These are phyloP conservation scores for Papiliotrema terrestris DNA, from an alignment of 1,284 basidiomycete species.

Conservation along the genomic window DNA sequence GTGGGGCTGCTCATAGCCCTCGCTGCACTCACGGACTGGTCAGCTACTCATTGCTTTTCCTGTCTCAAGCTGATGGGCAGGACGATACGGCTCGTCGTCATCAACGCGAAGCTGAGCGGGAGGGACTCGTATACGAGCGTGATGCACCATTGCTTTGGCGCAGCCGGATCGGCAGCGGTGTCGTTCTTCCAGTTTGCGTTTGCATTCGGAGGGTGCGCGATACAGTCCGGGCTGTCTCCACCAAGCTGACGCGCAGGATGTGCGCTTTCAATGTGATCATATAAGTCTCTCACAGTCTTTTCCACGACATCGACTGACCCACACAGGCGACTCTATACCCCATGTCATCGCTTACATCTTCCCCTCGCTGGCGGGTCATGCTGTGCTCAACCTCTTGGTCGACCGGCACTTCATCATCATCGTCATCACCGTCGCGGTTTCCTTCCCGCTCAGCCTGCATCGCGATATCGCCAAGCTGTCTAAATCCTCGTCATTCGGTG, in stretches of 20 bases:
- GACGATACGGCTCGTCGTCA: slow-evolving; percentile 89
- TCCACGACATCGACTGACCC: neutral
- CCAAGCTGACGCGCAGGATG: slow-evolving; percentile 62
- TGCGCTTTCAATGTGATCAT: slow-evolving; percentile 90
- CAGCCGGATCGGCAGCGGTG: slow-evolving; percentile 80
- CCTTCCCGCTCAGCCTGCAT: slow-evolving; percentile 92
- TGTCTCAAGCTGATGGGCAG: slow-evolving; percentile 7
- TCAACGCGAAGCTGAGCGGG: slow-evolving; percentile 94
- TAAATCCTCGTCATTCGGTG: slow-evolving; percentile 76
- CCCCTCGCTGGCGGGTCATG: slow-evolving; percentile 63
- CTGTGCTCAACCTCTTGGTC: slow-evolving; percentile 70
- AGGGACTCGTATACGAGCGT: slow-evolving; percentile 91
- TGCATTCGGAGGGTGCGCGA: slow-evolving; percentile 75
- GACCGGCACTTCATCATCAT: slow-evolving; percentile 86
- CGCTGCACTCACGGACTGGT: slow-evolving; percentile 87
- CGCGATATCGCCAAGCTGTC: slow-evolving; percentile 97
- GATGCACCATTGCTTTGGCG: slow-evolving; percentile 92
- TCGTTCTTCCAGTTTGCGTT: slow-evolving; percentile 98
- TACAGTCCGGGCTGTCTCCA: slow-evolving; percentile 11
- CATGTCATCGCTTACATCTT: slow-evolving; percentile 86
- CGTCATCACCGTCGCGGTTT: slow-evolving; percentile 78
- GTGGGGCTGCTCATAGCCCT: slow-evolving; percentile 74
- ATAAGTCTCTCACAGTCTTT: slow-evolving; percentile 12
- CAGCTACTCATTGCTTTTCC: slow-evolving; percentile 5
- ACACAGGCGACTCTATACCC: slow-evolving; percentile 85